Evolutionary conservation across 1,284 basidiomycete species (phyloP), one percentile per base, ranked within the genome.

Genomic region (Marasmius sp.): DNA sequence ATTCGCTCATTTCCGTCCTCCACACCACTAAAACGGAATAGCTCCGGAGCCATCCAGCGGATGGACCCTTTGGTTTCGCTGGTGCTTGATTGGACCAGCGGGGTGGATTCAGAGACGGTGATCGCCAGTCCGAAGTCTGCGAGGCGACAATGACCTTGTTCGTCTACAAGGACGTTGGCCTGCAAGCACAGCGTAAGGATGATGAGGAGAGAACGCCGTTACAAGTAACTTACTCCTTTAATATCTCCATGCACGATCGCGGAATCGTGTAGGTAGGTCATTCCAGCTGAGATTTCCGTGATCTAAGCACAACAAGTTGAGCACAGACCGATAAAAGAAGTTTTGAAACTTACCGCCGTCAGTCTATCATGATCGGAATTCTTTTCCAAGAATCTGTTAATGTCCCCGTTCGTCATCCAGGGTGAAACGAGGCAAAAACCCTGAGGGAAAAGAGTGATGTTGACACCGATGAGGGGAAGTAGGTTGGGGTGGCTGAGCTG

Each of bases 401-500:
- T 56, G 22, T 63, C 56, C 3, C 61, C 60, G 43, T 65, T 59
- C 22, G 57, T 22, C 59, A 65, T 63, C 59, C 61, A 65, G 12
- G 64, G 64, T 12, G 64, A 63, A 20, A 65, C 48, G 5, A 65
- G 47, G 50, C 64, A 63, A 48, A 56, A 61, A 6, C 53, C 56
- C 2, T 52, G 59, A 22, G 45, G 50, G 36, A 63, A 63, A 2
- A 60, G 8, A 10, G 36, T 54, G 10, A 37, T 51, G 18, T 60
- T 65, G 22, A 65, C 59, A 14, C 64, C 64, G 6, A 65, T 45
- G 34, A 65, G 57, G 6, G 64, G 59, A n/a, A 65, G 43, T 1
- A 65, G 52, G 38, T 65, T 62, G 2, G 61, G 61, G 49, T 65
- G 64, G 22, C 58, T 51, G 10, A 65, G 55, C 41, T 60, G 61